Conservation (phyloP, 2,329 filamentous ascomycete genomes). For the Diaporthe batatas region DNA sequence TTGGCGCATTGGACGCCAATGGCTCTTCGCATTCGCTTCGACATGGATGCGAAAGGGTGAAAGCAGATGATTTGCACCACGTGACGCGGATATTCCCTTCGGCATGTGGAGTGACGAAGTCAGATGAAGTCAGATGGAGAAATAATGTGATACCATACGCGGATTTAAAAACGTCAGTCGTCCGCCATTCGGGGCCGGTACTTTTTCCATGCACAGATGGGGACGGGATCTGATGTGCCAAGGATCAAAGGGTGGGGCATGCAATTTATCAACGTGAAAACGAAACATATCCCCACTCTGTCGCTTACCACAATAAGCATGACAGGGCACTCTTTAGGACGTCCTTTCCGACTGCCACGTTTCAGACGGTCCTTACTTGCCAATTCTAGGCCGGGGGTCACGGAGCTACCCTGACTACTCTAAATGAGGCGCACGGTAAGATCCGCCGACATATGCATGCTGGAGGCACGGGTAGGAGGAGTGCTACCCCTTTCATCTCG, state of each 20-base stretch:
- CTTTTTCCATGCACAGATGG: background rate
- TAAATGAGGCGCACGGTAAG: background rate
- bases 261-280: slow-evolving; percentile 15
- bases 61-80: background rate
- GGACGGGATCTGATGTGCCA: slow-evolving; percentile 7
- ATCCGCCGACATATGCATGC: background rate
- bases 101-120: background rate
- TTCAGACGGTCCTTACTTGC: background rate
- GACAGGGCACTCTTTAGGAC: background rate
- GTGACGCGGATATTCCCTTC: background rate
- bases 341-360: background rate
- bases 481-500: slow-evolving; percentile 14
- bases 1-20: background rate
- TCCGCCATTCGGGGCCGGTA: too few relatives aligned
- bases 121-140: background rate
- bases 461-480: too few relatives aligned
- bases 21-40: background rate
- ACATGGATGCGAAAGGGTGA: background rate
- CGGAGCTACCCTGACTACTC: background rate
- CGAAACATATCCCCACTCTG: background rate
- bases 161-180: background rate
- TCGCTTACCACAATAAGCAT: slow-evolving; percentile 1
- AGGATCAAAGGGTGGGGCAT: background rate
- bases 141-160: background rate
- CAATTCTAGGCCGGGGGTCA: background rate